Conservation (phyloP, 495 filamentous ascomycete genomes). For the Tuber indicum region DNA sequence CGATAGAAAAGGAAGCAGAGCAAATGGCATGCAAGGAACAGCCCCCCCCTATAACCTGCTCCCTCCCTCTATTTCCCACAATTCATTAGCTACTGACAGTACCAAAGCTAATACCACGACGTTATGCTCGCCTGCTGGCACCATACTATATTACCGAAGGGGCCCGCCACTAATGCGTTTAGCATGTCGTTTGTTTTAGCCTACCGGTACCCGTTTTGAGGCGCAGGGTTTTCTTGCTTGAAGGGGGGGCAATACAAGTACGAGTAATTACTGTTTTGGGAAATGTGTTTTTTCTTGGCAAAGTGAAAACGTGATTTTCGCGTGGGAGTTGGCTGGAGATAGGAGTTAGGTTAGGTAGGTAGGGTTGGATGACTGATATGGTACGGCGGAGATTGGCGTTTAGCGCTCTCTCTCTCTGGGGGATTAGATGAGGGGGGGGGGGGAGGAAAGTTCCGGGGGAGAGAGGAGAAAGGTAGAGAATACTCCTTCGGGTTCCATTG, state of each 20-base stretch:
- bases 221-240: background rate
- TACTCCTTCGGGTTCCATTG: background rate
- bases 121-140: background rate
- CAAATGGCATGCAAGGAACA: background rate
- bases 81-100: background rate
- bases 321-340: background rate
- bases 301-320: background rate
- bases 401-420: background rate
- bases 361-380: background rate
- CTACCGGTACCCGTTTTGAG: background rate
- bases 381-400: background rate
- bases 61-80: background rate
- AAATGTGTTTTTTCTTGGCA: background rate
- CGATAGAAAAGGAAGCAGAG: background rate
- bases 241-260: background rate
- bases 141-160: background rate
- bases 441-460: background rate
- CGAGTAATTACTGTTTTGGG: background rate
- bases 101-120: background rate
- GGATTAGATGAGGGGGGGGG: background rate
- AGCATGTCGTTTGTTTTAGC: background rate
- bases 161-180: background rate
- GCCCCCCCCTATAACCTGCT: background rate
- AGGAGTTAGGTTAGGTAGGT: background rate
- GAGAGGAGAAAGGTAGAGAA: background rate